phyloP scores from a whole-genome alignment of 805 yeast species.

The Clavispora vitiphila region DNA sequence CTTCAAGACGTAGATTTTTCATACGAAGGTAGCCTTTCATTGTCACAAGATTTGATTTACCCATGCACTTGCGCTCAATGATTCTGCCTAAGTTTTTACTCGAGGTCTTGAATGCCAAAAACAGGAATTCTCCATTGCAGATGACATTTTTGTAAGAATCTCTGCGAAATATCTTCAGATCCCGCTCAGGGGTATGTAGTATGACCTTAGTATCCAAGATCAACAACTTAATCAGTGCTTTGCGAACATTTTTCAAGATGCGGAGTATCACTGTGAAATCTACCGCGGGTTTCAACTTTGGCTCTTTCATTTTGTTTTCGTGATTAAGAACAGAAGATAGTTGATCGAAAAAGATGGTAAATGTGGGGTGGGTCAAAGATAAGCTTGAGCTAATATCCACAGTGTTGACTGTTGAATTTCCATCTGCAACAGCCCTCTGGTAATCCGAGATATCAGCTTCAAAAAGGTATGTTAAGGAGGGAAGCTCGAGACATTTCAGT shows the following conservation, averaged over 20 bases:
- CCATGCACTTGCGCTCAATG: constrained; percentile 1
- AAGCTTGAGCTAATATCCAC: constrained; percentile 16
- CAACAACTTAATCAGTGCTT: constrained; percentile 19
- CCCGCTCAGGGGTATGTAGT: constrained; percentile 26
- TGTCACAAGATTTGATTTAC: not conserved
- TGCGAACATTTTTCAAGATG: constrained; percentile 10
- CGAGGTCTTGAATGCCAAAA: constrained; percentile 23
- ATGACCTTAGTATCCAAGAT: constrained; percentile 27
- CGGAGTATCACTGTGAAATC: not conserved
- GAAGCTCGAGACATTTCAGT: constrained; percentile 29
- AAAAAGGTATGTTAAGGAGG: constrained; percentile 27
- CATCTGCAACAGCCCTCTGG: constrained; percentile 14
- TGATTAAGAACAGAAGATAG: constrained; percentile 13
- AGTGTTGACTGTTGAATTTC: constrained; percentile 5
- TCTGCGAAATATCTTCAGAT: constrained; percentile 12
- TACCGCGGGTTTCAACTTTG: not conserved
- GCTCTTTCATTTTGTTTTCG: constrained; percentile 2
- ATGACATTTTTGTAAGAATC: constrained; percentile 24
- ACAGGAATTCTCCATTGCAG: constrained; percentile 18
- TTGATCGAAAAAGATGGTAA: constrained; percentile 37
- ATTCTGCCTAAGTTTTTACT: constrained; percentile 18
- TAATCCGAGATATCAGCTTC: constrained; percentile 20
- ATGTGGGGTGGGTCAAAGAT: constrained; percentile 29
- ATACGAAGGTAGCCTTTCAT: constrained; percentile 26
- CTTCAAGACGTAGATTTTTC: constrained; percentile 25